Base-by-base conservation (phyloP, 768 basidiomycete species). In the Suillus tomentosus region DNA sequence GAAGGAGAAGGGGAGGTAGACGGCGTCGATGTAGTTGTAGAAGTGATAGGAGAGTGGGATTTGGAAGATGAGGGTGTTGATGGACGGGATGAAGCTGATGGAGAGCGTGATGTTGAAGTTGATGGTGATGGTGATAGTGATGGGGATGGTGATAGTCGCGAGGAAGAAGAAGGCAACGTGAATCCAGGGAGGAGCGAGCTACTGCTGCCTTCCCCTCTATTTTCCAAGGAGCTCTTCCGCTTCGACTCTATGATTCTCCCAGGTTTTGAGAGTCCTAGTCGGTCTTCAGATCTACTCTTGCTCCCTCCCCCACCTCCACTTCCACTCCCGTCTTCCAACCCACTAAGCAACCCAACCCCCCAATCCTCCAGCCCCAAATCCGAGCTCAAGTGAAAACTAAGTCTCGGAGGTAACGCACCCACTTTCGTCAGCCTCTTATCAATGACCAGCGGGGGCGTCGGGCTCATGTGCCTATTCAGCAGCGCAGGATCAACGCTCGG, bases 311-410 rank as follows among this genome's bases (percentile, higher is more conserved):
- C 50, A 19, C 24, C 37, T 11, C n/a, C 34, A 1, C 31, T 57
- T 17, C 55, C 37, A 31, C 84, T 84, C 24, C 15, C 50, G 19
- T 66, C 56, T 39, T 84, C 71, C 56, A 86, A 81, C 3, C 81
- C 84, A n/a, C 78, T 82, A 39, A 88, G 78, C 42, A 88, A 67
- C 7, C 83, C 79, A 67, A 84, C 80, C 11, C 83, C 79, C 87
- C 87, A 88, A 34, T 79, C 78, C 11, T 80, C 78, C 34, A 87
- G 75, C 65, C 82, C 85, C 13, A 64, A 62, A 60, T 83, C 81
- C 11, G 57, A 17, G 40, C 27, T 58, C 42, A 79, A 78, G 64
- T 85, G 84, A 36, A 87, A 76, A 5, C 86, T 87, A 37, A 88
- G 69, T 15, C 87, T 81, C 13, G 87, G 87, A 0, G 87, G 83